Base-by-base conservation (phyloP, 2,329 filamentous ascomycete genomes). In the Whalleya microplaca region DNA sequence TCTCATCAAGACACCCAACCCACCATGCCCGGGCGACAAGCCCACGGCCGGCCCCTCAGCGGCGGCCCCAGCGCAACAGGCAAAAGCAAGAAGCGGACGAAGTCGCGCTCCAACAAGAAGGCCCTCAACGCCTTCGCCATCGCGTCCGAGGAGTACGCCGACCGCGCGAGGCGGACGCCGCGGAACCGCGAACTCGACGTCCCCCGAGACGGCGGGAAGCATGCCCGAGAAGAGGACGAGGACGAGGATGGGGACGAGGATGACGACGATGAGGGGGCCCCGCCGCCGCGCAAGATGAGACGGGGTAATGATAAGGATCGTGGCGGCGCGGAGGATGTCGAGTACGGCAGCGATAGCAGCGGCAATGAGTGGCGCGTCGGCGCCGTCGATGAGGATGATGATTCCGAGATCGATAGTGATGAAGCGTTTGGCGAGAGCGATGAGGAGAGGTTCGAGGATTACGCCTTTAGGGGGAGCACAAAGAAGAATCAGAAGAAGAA, bases 391-490 rank as follows among this genome's bases (percentile, higher is more conserved):
- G 81, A 82, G 29, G 84, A 86, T 40, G 81, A 86, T 19, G 84
- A 87, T 64, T 87, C 84, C 4, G 84, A 87, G 57, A 83, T 87
- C 51, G 85, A 87, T 63, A 85, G 83, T 65, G 84, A 87, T 70
- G 91, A 96, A 67, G 93, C 94, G 2, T 92, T 96, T 79, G 91
- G 92, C 2, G 88, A 91, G 63, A 95, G 91, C 66, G 93, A 96
- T 68, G 88, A 95, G 68, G 93, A 96, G 70, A 84, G 82, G 61
- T 96, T 96, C 63, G 86, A 92, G 62, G 90, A 86, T 10, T 96
- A 88, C 66, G 68, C 78, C 0, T 86, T 86, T 58, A 67, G 80
- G 1, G 82, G 81, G 10, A 80, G 77, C 66, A 76, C 73, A 61
- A 66, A 68, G 57, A 76, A 72, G 48, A 65, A 69, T 55, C 64